Base-by-base conservation (phyloP, 208 protist genomes). In the Leishmania tropica region DNA sequence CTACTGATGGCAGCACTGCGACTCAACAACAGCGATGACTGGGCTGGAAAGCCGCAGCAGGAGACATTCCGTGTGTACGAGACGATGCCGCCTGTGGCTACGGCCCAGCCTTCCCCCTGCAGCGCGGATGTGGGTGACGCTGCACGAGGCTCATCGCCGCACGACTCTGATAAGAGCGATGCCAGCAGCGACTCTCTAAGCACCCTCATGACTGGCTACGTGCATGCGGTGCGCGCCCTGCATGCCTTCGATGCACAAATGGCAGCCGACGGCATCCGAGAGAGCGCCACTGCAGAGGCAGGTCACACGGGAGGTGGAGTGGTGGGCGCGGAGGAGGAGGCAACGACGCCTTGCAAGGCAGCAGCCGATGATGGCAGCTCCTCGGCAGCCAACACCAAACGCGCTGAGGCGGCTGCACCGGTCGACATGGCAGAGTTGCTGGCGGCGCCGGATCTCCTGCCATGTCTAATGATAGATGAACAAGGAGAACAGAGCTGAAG, bases 21-120 rank as follows among this genome's bases (percentile, higher is more conserved):
- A 47, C 19, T 17, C 31, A 92, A 93, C 85, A 78, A 64, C 72
- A 65, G 67, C 35, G 86, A 91, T 68, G 68, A 85, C 10, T 92
- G 88, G 87, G 72, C 31, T 2, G 89, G 80, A 21, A 94, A 93
- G 71, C 88, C 90, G 51, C 31, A 17, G 17, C 83, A 94, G 75
- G 42, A 78, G 51, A 48, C 17, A 0, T 80, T 89, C 42, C 35
- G 40, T 19, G 73, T 87, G 45, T 81, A 82, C 74, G 40, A 82
- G 24, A 31, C 53, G 31, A 51, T 40, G 28, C 62, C 76, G 51
- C 40, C 53, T 51, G 31, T 15, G 7, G 60, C 1, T 68, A 17
- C 37, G 11, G 10, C 15, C 24, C 40, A 17, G 24, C 42, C 45
- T 35, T 51, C 70, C 35, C 64, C 73, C 13, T 53, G 64, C 42